A percentile compares a stretch with the other conserved stretches of the same genome.
Conservation (phyloP, 2,329 filamentous ascomycete genomes). For the Dactylonectria estremocensis region DNA sequence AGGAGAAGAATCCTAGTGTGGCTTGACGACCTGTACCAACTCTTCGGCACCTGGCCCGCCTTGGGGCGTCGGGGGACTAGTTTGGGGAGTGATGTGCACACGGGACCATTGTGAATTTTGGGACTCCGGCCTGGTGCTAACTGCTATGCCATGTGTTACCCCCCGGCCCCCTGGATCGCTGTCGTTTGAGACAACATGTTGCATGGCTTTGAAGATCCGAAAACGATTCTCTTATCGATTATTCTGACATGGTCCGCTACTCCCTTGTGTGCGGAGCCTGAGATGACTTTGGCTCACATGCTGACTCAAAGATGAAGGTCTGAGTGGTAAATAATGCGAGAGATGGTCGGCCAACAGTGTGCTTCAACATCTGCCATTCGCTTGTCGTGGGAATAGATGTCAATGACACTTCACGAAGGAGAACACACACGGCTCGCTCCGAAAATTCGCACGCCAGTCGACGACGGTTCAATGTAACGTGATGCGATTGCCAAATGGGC, state of each 20-base stretch:
- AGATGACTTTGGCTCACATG: slow-evolving; percentile 16
- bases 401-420: neutral
- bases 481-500: slow-evolving; percentile 33
- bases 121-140: slow-evolving; percentile 40
- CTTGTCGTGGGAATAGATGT: neutral
- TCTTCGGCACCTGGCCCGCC: slow-evolving; percentile 40
- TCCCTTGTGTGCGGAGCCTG: slow-evolving; percentile 22
- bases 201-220: slow-evolving; percentile 37
- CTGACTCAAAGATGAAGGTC: slow-evolving; percentile 19
- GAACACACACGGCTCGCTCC: slow-evolving; percentile 1
- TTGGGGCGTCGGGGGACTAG: slow-evolving; percentile 34
- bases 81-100: slow-evolving; percentile 43
- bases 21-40: slow-evolving; percentile 36
- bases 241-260: slow-evolving; percentile 14
- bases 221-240: slow-evolving; percentile 35
- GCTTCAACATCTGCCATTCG: neutral
- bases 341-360: slow-evolving; percentile 5
- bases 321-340: slow-evolving; percentile 1
- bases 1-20: slow-evolving; percentile 19
- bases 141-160: slow-evolving; percentile 44
- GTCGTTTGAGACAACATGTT: slow-evolving; percentile 30
- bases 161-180: slow-evolving; percentile 42
- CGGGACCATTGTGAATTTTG: slow-evolving; percentile 39
- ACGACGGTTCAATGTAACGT: slow-evolving; percentile 27
- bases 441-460: slow-evolving; percentile 16